These are phyloP conservation scores for Cephalotrichum gorgonifer DNA, from an alignment of 2,329 filamentous ascomycete species.

Conservation along the genomic window DNA sequence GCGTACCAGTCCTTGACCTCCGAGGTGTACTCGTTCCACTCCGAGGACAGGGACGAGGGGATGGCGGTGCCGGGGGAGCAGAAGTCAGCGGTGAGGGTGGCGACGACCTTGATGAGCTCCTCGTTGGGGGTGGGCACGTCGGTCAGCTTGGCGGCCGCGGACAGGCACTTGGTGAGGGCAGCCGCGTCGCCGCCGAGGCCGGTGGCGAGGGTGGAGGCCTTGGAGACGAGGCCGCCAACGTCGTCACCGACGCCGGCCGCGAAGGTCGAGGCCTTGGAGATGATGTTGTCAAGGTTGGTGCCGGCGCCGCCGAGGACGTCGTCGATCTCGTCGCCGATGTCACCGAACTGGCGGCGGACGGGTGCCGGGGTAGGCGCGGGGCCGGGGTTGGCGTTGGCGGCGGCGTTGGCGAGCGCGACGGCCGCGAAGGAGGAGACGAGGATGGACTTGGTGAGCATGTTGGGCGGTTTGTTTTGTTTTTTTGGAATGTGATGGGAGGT, in stretches of 20 bases:
- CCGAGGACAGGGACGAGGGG: conserved; percentile 18
- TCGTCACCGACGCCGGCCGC: background rate
- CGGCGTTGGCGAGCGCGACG: conserved; percentile 7
- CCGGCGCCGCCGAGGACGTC: conserved; percentile 5
- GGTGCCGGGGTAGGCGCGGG: conserved; percentile 9
- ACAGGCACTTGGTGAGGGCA: conserved; percentile 5
- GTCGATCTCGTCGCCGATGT: conserved; percentile 5
- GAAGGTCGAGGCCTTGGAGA: background rate
- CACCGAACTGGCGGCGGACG: conserved; percentile 1
- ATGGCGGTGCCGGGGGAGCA: conserved; percentile 20
- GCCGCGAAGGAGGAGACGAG: conserved; percentile 8
- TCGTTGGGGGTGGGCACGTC: conserved; percentile 6
- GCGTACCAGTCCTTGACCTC: conserved; percentile 19
- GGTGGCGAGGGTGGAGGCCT: conserved; percentile 3
- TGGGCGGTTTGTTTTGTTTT: background rate
- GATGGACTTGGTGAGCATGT: conserved; percentile 8
- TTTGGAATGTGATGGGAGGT: background rate
- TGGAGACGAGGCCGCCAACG: background rate
- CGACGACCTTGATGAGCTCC: conserved; percentile 9
- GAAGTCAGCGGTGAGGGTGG: conserved; percentile 13
- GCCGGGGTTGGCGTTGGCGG: too few species aligned
- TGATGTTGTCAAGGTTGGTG: conserved; percentile 4
- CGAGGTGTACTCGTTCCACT: conserved; percentile 22
- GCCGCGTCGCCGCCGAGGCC: conserved; percentile 3
- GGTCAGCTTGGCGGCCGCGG: conserved; percentile 5